Evolutionary conservation across 2,329 filamentous ascomycete genomes (phyloP).

Genomic region (Cercospora citrullina): DNA sequence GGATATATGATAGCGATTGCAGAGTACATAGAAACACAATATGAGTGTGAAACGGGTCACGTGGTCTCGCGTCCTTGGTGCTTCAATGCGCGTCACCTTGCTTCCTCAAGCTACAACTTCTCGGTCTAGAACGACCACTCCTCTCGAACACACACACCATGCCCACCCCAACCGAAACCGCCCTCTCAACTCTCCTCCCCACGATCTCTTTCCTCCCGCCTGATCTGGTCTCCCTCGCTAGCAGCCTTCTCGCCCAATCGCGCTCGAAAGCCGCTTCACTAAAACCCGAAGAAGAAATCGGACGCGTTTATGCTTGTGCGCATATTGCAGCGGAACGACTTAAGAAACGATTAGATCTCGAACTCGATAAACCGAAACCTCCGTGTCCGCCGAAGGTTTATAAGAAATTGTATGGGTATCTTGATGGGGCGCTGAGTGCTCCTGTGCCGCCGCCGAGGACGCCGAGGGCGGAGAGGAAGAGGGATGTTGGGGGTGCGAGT

Average conservation of each 20-base stretch:
- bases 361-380: slow-evolving; percentile 71
- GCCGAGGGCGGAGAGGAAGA: slow-evolving; percentile 21
- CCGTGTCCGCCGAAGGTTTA: slow-evolving; percentile 80
- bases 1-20: background rate
- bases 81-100: background rate
- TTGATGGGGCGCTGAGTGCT: slow-evolving; percentile 66
- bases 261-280: slow-evolving; percentile 73
- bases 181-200: slow-evolving; percentile 71
- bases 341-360: slow-evolving; percentile 73
- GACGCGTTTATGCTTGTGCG: slow-evolving; percentile 79
- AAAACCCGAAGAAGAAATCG: slow-evolving; percentile 83
- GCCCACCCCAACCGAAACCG: slow-evolving; percentile 71
- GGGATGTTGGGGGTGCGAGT: slow-evolving; percentile 3
- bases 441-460: slow-evolving; percentile 36
- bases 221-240: slow-evolving; percentile 69
- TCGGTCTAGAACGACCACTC: background rate
- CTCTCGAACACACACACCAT: slow-evolving; percentile 47
- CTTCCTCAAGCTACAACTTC: background rate
- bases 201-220: slow-evolving; percentile 68
- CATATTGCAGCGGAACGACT: slow-evolving; percentile 89
- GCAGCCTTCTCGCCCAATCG: slow-evolving; percentile 76
- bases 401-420: slow-evolving; percentile 76
- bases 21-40: background rate
- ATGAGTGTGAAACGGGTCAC: background rate
- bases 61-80: background rate